Percentiles rank a stretch among this genome's conserved stretches.
Conservation (phyloP, 179 eudicot genomes). For the Patellifolia procumbens region DNA sequence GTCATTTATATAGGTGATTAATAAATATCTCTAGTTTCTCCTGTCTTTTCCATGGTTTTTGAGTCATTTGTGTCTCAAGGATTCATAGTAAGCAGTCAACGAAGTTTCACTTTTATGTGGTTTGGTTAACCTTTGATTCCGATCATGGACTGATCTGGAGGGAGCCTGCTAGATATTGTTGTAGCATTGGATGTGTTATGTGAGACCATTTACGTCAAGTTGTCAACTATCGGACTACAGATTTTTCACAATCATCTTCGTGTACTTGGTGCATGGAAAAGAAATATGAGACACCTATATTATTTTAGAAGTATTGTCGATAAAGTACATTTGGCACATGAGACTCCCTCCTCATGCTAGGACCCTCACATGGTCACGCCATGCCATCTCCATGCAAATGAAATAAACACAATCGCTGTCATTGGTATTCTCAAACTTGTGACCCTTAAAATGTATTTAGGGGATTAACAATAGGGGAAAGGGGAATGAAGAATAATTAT, state of each 20-base stretch:
- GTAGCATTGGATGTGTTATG: neutral
- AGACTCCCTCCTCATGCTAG: too few species aligned
- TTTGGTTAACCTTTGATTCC: neutral
- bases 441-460: too few species aligned
- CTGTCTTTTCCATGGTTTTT: neutral
- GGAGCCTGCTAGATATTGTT: neutral
- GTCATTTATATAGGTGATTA: conserved; percentile 23
- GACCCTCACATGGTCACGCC: too few species aligned
- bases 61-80: neutral
- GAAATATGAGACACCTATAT: neutral
- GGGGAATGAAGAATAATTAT: too few species aligned
- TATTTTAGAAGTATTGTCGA: too few species aligned
- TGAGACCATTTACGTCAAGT: neutral
- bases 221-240: neutral
- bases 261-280: too few species aligned
- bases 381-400: too few species aligned
- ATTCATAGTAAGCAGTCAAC: neutral
- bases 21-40: conserved; percentile 22
- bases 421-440: too few species aligned
- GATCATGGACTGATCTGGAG: neutral
- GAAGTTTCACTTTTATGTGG: neutral
- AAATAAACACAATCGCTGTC: too few species aligned
- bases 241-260: neutral
- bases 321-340: too few species aligned
- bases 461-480: too few species aligned